phyloP scores from a whole-genome alignment of 2,329 filamentous ascomycete genomes.

The Talaromyces amestolkiae region DNA sequence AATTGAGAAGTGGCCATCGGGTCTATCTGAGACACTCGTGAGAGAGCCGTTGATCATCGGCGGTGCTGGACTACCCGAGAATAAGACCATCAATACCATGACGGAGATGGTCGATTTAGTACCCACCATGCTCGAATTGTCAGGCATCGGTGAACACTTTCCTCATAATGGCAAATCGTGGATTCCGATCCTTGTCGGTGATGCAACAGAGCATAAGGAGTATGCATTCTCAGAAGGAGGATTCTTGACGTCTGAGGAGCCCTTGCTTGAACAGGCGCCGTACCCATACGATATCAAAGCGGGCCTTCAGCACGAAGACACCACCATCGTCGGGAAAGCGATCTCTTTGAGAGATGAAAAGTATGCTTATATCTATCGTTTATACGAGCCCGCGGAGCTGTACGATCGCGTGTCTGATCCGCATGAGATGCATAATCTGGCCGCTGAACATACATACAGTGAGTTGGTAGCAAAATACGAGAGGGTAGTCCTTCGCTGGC shows the following conservation, averaged over 20 bases:
- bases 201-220: conserved; percentile 30
- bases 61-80: conserved; percentile 41
- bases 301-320: conserved; percentile 47
- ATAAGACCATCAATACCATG: conserved; percentile 36
- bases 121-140: conserved; percentile 45
- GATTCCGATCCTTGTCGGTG: conserved; percentile 30
- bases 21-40: conserved; percentile 42
- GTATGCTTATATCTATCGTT: conserved; percentile 47
- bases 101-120: conserved; percentile 49
- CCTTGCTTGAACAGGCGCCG: conserved; percentile 44
- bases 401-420: conserved; percentile 42
- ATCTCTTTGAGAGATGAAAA: conserved; percentile 25
- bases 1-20: conserved; percentile 52
- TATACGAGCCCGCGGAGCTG: conserved; percentile 48
- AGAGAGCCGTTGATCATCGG: conserved; percentile 48
- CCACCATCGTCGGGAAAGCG: conserved; percentile 44
- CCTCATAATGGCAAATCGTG: conserved; percentile 43
- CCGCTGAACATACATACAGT: background rate
- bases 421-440: conserved; percentile 30
- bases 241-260: conserved; percentile 47
- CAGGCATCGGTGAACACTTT: conserved; percentile 39
- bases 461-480: conserved; percentile 24
- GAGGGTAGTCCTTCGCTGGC: conserved; percentile 39
- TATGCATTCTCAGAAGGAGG: conserved; percentile 48
- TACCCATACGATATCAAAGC: conserved; percentile 51